Evolutionary conservation across 805 yeast genomes (phyloP).

Genomic region (Cyberlindnera veronae): DNA sequence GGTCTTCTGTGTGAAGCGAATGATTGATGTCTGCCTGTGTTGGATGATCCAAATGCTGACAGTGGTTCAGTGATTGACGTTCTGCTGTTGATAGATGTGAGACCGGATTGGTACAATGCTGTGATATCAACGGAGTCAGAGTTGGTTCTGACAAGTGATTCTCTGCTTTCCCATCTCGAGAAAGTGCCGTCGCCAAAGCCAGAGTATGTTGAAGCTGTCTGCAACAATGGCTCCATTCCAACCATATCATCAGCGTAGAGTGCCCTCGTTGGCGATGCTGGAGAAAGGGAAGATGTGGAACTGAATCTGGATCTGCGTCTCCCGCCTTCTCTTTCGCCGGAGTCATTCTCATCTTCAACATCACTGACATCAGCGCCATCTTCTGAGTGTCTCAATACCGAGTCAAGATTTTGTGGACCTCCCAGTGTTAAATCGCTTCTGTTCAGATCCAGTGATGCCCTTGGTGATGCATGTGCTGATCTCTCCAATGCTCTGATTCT

Average conservation of each 20-base stretch:
- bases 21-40: slow-evolving; percentile 4
- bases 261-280: slow-evolving; percentile 2
- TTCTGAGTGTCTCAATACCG: slow-evolving; percentile 3
- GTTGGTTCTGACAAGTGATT: slow-evolving; percentile 28
- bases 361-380: slow-evolving; percentile 2
- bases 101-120: slow-evolving; percentile 28
- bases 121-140: slow-evolving; percentile 36
- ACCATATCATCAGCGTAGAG: slow-evolving; percentile 11
- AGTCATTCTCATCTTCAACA: slow-evolving; percentile 5
- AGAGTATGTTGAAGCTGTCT: slow-evolving; percentile 11
- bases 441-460: slow-evolving; percentile 14
- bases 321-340: background rate
- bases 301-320: slow-evolving; percentile 13
- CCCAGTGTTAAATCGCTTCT: slow-evolving; percentile 11
- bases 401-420: slow-evolving; percentile 5
- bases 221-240: slow-evolving; percentile 31
- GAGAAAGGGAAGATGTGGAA: slow-evolving; percentile 11
- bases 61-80: slow-evolving; percentile 6
- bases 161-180: slow-evolving; percentile 27
- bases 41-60: background rate
- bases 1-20: slow-evolving; percentile 2
- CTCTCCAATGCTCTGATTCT: slow-evolving; percentile 18
- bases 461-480: slow-evolving; percentile 18
- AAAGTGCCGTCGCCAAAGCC: slow-evolving; percentile 1
- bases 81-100: slow-evolving; percentile 15